These are phyloP conservation scores for Paracorniculantispora psalliotae DNA, from an alignment of 2,329 filamentous ascomycete species.

Conservation along the genomic window DNA sequence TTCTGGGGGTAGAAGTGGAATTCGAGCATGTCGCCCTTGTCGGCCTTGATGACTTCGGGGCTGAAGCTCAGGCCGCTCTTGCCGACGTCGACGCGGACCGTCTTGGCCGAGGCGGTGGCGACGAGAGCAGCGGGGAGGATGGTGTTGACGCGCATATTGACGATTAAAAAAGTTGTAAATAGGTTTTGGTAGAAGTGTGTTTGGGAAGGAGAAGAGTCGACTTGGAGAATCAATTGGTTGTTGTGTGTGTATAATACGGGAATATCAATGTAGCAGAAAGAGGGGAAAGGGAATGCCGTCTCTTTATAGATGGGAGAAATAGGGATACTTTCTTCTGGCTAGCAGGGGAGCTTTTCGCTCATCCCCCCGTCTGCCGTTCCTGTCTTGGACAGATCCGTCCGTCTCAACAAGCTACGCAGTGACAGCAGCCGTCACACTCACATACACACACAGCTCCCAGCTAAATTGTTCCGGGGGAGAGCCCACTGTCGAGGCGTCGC, in stretches of 20 bases:
- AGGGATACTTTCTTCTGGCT: no score
- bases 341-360: no score
- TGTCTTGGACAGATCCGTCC: no score
- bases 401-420: no score
- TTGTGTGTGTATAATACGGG: no score
- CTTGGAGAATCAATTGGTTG: no score
- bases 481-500: no score
- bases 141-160: constrained; percentile 10
- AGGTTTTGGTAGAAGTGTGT: neutral
- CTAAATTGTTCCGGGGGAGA: no score
- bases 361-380: no score
- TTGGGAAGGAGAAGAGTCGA: neutral
- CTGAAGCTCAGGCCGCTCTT: constrained; percentile 38
- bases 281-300: neutral
- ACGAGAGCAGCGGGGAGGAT: neutral
- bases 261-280: neutral
- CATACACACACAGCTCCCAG: no score
- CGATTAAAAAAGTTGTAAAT: neutral
- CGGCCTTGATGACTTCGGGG: constrained; percentile 39
- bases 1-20: constrained; percentile 49
- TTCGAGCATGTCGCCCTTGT: constrained; percentile 44
- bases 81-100: constrained; percentile 36
- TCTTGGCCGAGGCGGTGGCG: constrained; percentile 21
- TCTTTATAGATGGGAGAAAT: no score
- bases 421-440: no score